Evolutionary conservation across 257 asterid species (phyloP).

Genomic region (Pogostemon cablin): DNA sequence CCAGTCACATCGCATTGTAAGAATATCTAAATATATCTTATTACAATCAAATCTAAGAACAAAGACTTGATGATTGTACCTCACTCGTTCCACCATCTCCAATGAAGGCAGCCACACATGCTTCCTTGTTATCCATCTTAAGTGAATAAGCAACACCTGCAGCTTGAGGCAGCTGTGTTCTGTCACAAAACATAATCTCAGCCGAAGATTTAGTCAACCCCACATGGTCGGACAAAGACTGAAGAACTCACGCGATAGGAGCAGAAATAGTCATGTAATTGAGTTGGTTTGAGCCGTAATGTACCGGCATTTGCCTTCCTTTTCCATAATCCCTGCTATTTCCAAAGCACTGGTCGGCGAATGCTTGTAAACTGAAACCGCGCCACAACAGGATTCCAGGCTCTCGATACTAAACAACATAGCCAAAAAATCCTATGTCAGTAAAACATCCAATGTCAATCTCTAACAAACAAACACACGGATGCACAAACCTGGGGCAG

Average conservation of each 20-base stretch:
- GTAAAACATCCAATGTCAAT: background rate
- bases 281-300: slow-evolving; percentile 74
- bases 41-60: background rate
- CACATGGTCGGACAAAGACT: background rate
- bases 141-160: slow-evolving; percentile 93
- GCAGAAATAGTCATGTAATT: slow-evolving; percentile 80
- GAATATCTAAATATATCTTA: background rate
- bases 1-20: slow-evolving; percentile 28
- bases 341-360: slow-evolving; percentile 80
- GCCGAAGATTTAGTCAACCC: background rate
- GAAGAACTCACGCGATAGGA: slow-evolving; percentile 68
- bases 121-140: slow-evolving; percentile 81
- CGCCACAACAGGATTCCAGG: slow-evolving; percentile 93
- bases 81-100: slow-evolving; percentile 95
- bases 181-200: slow-evolving; percentile 24
- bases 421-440: background rate
- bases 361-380: slow-evolving; percentile 76
- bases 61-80: slow-evolving; percentile 41
- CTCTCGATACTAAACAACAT: slow-evolving; percentile 69
- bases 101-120: slow-evolving; percentile 69
- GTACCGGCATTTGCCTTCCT: slow-evolving; percentile 98
- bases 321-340: slow-evolving; percentile 70
- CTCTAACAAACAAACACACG: too few relatives aligned
- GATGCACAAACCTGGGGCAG: slow-evolving; percentile 53
- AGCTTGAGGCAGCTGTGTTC: slow-evolving; percentile 98